A percentile compares a stretch with the other conserved stretches of the same genome.
These are phyloP conservation scores for Arabidopsis lyrata DNA, from an alignment of 441 rosid species.

Conservation along the genomic window DNA sequence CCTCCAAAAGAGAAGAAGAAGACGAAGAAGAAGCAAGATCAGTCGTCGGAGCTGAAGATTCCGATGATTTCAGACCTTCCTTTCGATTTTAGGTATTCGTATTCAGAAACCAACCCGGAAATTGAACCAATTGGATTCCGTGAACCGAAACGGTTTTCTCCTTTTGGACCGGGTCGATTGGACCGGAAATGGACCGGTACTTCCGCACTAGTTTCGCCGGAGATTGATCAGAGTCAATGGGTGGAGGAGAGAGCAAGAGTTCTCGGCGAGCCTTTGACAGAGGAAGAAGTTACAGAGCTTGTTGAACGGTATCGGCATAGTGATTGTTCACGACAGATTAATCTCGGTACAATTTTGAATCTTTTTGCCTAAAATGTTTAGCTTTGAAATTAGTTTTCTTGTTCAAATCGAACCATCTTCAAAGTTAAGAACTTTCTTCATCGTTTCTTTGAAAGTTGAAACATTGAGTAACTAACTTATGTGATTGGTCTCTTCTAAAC, in stretches of 20 bases:
- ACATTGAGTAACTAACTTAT: neutral
- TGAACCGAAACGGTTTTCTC: conserved; percentile 86
- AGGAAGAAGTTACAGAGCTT: conserved; percentile 70
- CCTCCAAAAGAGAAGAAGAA: conserved; percentile 40
- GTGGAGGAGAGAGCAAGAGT: conserved; percentile 57
- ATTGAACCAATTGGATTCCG: conserved; percentile 80
- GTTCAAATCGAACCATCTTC: neutral
- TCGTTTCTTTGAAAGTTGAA: neutral
- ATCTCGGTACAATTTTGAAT: conserved; percentile 57
- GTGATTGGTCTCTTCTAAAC: conserved; percentile 3
- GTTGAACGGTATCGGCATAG: conserved; percentile 82
- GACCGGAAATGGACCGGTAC: conserved; percentile 87
- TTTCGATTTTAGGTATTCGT: conserved; percentile 79
- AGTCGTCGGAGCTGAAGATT: conserved; percentile 15
- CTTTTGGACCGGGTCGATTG: conserved; percentile 86
- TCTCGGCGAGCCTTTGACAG: conserved; percentile 68
- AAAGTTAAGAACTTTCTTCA: conserved; percentile 3
- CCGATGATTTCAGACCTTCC: conserved; percentile 66
- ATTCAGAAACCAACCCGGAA: conserved; percentile 66
- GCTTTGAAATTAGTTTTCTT: neutral
- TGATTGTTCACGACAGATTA: conserved; percentile 83
- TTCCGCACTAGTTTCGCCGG: conserved; percentile 53
- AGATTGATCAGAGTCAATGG: conserved; percentile 48
- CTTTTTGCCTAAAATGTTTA: too few species aligned
- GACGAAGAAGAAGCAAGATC: conserved; percentile 29